A percentile compares a stretch with the other conserved stretches of the same genome.
Evolutionary conservation across 495 filamentous ascomycete genomes (phyloP).

Genomic region (Achaetomiella virescens): DNA sequence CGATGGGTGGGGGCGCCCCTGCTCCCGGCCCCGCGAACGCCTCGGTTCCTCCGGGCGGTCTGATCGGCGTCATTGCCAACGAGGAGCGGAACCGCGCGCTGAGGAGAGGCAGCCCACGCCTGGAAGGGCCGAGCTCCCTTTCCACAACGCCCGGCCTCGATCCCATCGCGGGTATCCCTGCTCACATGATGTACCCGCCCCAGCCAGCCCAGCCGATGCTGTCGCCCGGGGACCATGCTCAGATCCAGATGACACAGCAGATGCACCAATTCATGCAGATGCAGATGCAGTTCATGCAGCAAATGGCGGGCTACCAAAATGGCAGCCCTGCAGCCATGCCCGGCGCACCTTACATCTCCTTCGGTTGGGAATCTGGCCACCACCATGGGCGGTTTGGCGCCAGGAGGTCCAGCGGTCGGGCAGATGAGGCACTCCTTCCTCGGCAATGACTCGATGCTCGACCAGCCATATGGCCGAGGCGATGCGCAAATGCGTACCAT

Average conservation of each 20-base stretch:
- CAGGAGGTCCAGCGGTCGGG: conserved; percentile 12
- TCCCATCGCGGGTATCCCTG: conserved; percentile 39
- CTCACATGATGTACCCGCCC: conserved; percentile 44
- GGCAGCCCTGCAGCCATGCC: conserved; percentile 25
- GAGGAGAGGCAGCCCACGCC: conserved; percentile 71
- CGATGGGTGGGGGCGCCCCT: conserved; percentile 59
- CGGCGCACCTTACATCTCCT: conserved; percentile 2
- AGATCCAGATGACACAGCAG: conserved; percentile 78
- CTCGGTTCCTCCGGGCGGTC: conserved; percentile 54
- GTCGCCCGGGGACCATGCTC: conserved; percentile 64
- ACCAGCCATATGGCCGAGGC: conserved; percentile 31
- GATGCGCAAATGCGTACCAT: conserved; percentile 53
- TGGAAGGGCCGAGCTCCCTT: conserved; percentile 37
- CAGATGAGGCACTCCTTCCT: conserved; percentile 42
- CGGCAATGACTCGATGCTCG: conserved; percentile 34
- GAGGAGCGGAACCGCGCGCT: conserved; percentile 75
- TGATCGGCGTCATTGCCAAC: conserved; percentile 84
- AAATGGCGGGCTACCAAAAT: conserved; percentile 45
- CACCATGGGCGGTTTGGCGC: conserved; percentile 18
- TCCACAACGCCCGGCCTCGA: conserved; percentile 32
- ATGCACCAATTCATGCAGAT: conserved; percentile 89
- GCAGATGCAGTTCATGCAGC: conserved; percentile 83
- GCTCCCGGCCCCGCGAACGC: conserved; percentile 25
- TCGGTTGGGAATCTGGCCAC: conserved; percentile 13
- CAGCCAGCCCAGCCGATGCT: conserved; percentile 39